Base-by-base conservation (phyloP, 2,329 filamentous ascomycete genomes). In the Davidsoniella australis region DNA sequence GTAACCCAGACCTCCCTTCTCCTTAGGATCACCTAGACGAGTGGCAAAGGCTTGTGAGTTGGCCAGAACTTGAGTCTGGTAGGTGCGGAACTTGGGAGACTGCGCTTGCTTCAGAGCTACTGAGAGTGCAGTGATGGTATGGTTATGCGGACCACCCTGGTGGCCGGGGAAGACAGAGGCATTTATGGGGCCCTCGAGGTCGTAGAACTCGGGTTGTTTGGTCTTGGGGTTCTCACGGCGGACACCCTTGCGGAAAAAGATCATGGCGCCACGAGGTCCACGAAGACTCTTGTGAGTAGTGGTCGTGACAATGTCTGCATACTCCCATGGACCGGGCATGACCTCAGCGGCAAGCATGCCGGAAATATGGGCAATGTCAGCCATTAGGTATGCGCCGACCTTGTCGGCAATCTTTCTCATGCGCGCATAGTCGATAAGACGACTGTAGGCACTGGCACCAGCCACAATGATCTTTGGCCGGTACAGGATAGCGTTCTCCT, bases 261-360 rank as follows among this genome's bases (percentile, higher is more conserved):
- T 98, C 78, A 98, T 85, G 59, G 91, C 91, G 57, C 91, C 91
- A 61, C 91, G 80, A 37, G 91, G 91, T 37, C 91, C 91, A 62
- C 91, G 84, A 55, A 98, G 76, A 53, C 86, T 94, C 73, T 98
- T 98, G 75, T 98, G 91, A 54, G 86, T 95, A 37, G 91, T 98
- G 18, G 91, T 98, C 44, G 91, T 98, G 56, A 98, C 91, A 53
- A 98, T 82, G 63, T 98, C 91, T 56, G 87, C 84, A 64, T 83
- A 81, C 56, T 76, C 75, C 66, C 96, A 98, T 46, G 91, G 91
- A 53, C 84, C 82, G 41, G 87, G 86, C 56, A 95, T 78, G 49
- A 94, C 88, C 60, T 87, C 87, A 57, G 86, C 89, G 41, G 91
- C 88, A 47, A 98, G 79, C 55, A 98, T 71, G 56, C 91, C 91